Base-by-base conservation (phyloP, 495 filamentous ascomycete genomes). In the Friedmanniomyces endolithicus region DNA sequence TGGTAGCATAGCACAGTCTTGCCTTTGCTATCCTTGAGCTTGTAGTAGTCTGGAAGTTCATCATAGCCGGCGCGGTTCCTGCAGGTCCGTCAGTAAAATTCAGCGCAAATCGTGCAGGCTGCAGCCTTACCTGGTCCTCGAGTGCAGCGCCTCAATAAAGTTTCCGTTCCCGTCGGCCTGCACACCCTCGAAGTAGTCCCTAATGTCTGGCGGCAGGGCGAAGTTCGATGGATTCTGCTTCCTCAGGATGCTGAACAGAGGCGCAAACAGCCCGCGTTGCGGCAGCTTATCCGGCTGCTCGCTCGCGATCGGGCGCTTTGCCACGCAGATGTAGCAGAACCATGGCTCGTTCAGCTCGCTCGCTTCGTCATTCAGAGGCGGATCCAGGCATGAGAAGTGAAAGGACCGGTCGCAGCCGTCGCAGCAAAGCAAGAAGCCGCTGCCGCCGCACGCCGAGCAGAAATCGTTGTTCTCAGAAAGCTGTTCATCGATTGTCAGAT, bases 351-450 rank as follows among this genome's bases (percentile, higher is more conserved):
- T 83, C 33, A 85, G 77, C 39, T 84, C 82, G 46, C 79, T 74
- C 50, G 75, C 71, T 20, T 79, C 74, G 43, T 77, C 72, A 47
- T 80, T 74, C 58, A 89, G 70, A 6, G 87, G 85, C 51, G 90
- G 89, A 63, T 90, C 81, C 43, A 88, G 72, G 66, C 92, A 98
- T 43, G 73, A 72, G 64, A 88, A 87, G 67, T 98, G 92, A 69
- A 88, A 95, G 0, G 88, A 85, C 44, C 84, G 80, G 17, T 78
- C 75, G 71, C 92, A 98, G 46, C 84, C 84, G 68, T 97, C 92
- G 67, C 92, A 98, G 70, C 90, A 95, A 54, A 97, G 72, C 24
- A 98, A 73, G 50, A 83, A 75, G n/a, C 92, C 92, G 50, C 78
- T 83, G 39, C 81, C 80, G 60, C 82, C 79, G 69, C 92, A 98